A percentile compares a stretch with the other conserved stretches of the same genome.
These are phyloP conservation scores for Talaromyces atroroseus DNA, from an alignment of 2,329 filamentous ascomycete genomes.

Conservation along the genomic window DNA sequence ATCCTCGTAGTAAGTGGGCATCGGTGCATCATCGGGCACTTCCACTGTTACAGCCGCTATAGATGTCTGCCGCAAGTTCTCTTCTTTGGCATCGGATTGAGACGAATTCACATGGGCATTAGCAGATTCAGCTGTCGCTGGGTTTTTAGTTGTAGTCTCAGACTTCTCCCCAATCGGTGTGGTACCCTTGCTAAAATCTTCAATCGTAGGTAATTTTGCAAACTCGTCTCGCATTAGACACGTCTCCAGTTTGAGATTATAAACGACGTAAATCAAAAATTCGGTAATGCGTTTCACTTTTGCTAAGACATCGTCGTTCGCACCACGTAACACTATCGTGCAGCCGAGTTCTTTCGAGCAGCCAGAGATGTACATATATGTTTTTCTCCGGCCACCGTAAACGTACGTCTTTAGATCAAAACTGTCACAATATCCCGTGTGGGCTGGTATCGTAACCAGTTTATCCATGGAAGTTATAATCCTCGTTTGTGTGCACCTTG, in stretches of 20 bases:
- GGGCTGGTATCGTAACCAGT: slow-evolving; percentile 68
- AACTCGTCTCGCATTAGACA: slow-evolving; percentile 91
- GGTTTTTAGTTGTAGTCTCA: neutral
- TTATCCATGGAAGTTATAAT: slow-evolving; percentile 96
- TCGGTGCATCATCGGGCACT: slow-evolving; percentile 71
- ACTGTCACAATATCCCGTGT: slow-evolving; percentile 72
- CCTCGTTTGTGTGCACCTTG: slow-evolving; percentile 82
- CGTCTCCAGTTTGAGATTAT: slow-evolving; percentile 93
- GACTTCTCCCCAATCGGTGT: slow-evolving; percentile 12
- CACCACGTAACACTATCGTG: slow-evolving; percentile 85
- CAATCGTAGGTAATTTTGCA: slow-evolving; percentile 67
- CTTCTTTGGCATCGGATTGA: slow-evolving; percentile 18
- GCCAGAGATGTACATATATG: slow-evolving; percentile 90
- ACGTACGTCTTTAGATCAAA: slow-evolving; percentile 97
- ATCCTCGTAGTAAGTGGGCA: slow-evolving; percentile 90
- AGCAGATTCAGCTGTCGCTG: slow-evolving; percentile 4
- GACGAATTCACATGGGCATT: slow-evolving; percentile 8
- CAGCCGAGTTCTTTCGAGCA: slow-evolving; percentile 87
- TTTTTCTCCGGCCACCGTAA: slow-evolving; percentile 78
- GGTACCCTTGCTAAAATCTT: slow-evolving; percentile 34
- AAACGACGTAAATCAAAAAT: slow-evolving; percentile 98
- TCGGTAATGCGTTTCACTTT: slow-evolving; percentile 91
- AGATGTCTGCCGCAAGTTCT: slow-evolving; percentile 13
- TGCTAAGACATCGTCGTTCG: slow-evolving; percentile 62
- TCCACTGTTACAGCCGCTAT: slow-evolving; percentile 32